A percentile compares a stretch with the other conserved stretches of the same genome.
These are phyloP conservation scores for Talaromyces funiculosus DNA, from an alignment of 2,329 filamentous ascomycete genomes.

Conservation along the genomic window DNA sequence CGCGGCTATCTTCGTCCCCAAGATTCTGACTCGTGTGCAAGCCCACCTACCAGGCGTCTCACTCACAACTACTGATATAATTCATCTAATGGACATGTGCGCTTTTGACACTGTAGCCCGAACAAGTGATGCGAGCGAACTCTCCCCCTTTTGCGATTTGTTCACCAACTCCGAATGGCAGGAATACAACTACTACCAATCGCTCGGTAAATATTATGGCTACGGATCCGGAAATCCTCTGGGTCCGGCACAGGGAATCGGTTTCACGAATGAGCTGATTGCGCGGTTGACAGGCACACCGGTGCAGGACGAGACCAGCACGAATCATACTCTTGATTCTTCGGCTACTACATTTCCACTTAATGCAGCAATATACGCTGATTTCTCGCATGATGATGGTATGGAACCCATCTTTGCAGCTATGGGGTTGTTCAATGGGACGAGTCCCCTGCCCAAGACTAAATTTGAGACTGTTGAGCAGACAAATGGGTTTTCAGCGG, in stretches of 20 bases:
- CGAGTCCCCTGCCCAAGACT: slow-evolving; percentile 49
- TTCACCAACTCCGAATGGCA: slow-evolving; percentile 73
- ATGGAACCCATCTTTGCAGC: slow-evolving; percentile 72
- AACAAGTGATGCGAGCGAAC: slow-evolving; percentile 39
- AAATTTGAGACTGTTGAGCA: slow-evolving; percentile 45
- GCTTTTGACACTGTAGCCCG: slow-evolving; percentile 69
- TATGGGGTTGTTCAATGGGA: slow-evolving; percentile 69
- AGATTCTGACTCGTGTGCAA: slow-evolving; percentile 65
- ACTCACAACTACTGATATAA: slow-evolving; percentile 56
- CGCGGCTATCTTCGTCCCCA: slow-evolving; percentile 57
- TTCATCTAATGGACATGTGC: slow-evolving; percentile 81
- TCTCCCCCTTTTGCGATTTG: slow-evolving; percentile 69
- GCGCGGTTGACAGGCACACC: slow-evolving; percentile 62
- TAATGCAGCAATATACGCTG: slow-evolving; percentile 64
- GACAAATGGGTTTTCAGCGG: slow-evolving; percentile 64
- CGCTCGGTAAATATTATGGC: slow-evolving; percentile 78
- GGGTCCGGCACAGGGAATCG: slow-evolving; percentile 78
- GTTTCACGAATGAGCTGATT: slow-evolving; percentile 80
- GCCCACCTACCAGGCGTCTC: slow-evolving; percentile 61
- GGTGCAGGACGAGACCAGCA: slow-evolving; percentile 67
- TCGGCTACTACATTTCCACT: slow-evolving; percentile 67
- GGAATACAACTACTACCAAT: slow-evolving; percentile 73
- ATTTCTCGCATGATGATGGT: slow-evolving; percentile 88
- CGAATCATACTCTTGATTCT: slow-evolving; percentile 70
- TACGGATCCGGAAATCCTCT: slow-evolving; percentile 71